Evolutionary conservation across 2,329 filamentous ascomycete genomes (phyloP), one percentile per base, ranked within the genome.

Genomic region (Sclerotinia spermophila): DNA sequence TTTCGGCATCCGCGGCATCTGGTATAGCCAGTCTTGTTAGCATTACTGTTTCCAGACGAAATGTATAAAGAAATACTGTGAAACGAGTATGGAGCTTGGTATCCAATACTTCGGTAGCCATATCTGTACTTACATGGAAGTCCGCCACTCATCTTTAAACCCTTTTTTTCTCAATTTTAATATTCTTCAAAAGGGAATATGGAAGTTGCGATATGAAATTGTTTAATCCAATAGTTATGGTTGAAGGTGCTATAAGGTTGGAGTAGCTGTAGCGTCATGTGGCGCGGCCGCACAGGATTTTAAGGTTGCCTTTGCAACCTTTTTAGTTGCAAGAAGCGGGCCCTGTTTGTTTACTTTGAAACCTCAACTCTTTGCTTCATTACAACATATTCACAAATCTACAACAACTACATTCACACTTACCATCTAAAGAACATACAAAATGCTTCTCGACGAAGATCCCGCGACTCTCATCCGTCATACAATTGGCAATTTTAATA

Each of bases 1-100:
- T 97, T 85, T 99, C 96, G 78, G 96, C 96, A 83, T 99, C 96
- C 76, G 96, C 94, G 79, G 96, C 96, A 86, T 98, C 96, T 98
- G 83, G 72, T 74, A 79, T 55, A 67, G 76, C 72, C 70, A 68
- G 68, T 71, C 61, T 74, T 27, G 75, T 79, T 72, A 80, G 78
- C 71, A 78, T 74, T 67, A 72, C 74, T 67, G 70, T 76, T 72
- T 77, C 74, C 44, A 75, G 71, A 75, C 59, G 72, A 44, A 75
- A 71, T 61, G 72, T 67, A 64, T 77, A 76, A 61, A 76, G 51
- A 56, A 74, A 76, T 42, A 76, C 73, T 56, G 68, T 60, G 71
- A 75, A 75, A 67, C 58, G 71, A 66, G 73, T 75, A 70, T 77
- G 73, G 27, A 78, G 74, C 38, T 69, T 70, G 35, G 76, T 76